Conservation (phyloP, 1,284 basidiomycete genomes). For the Xerocomus minutiporus region DNA sequence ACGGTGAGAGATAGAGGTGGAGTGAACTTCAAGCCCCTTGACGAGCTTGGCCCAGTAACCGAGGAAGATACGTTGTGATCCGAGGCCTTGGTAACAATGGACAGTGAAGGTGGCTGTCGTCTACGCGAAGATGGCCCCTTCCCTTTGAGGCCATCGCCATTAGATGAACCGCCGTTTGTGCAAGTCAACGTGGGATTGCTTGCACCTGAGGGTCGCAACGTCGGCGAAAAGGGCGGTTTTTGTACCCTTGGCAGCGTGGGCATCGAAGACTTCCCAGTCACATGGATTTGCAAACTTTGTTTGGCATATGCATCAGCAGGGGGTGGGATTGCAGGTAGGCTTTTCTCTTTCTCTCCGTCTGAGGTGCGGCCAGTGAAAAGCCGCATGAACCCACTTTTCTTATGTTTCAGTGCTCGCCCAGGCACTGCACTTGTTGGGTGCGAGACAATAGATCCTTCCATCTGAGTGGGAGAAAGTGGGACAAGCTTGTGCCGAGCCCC, state of each 20-base stretch:
- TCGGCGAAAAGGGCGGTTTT: conserved; percentile 34
- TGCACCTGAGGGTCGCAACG: conserved; percentile 5
- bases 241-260: conserved; percentile 38
- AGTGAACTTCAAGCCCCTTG: conserved; percentile 9
- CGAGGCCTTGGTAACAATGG: conserved; percentile 39
- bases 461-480: conserved; percentile 36
- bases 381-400: conserved; percentile 79
- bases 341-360: conserved; percentile 37
- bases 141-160: conserved; percentile 12
- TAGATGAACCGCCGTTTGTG: conserved; percentile 1
- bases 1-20: conserved; percentile 9
- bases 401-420: conserved; percentile 55
- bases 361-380: conserved; percentile 58
- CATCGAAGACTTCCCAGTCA: conserved; percentile 27
- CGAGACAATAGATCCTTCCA: conserved; percentile 34
- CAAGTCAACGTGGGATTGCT: conserved; percentile 9
- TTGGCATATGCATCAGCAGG: conserved; percentile 39
- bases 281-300: conserved; percentile 26
- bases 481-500: conserved; percentile 49
- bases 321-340: conserved; percentile 48
- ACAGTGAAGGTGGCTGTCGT: conserved; percentile 40
- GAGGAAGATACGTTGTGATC: conserved; percentile 14
- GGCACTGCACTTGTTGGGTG: conserved; percentile 17
- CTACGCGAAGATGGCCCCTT: conserved; percentile 26
- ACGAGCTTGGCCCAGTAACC: conserved; percentile 10